Conservation (phyloP, 345 rosid genomes). For the Noccaea caerulescens region DNA sequence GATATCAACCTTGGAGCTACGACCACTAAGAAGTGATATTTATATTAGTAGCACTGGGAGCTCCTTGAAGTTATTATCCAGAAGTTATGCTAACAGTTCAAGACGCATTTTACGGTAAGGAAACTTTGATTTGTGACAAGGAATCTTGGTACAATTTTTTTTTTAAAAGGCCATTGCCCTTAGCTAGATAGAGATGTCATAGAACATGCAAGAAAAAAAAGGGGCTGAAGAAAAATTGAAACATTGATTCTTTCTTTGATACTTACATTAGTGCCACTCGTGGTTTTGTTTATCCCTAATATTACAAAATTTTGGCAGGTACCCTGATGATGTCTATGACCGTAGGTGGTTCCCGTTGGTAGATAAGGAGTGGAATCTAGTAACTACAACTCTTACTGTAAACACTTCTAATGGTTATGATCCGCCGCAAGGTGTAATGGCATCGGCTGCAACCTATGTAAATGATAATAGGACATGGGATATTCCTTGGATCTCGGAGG, state of each 20-base stretch:
- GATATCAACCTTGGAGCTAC: conserved; percentile 28
- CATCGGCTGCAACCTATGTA: conserved; percentile 8
- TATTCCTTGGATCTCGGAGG: background rate
- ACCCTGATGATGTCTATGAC: conserved; percentile 34
- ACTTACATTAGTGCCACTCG: no score
- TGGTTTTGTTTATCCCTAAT: background rate
- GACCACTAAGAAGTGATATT: conserved; percentile 26
- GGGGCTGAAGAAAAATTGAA: background rate
- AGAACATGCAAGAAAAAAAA: no score
- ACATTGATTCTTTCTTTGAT: background rate
- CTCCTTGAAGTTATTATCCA: conserved; percentile 5
- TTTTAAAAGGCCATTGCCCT: background rate
- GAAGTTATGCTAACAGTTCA: background rate
- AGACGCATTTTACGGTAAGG: conserved; percentile 1
- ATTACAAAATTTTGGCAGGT: conserved; percentile 29
- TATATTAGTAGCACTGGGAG: conserved; percentile 15
- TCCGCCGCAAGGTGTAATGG: conserved; percentile 2
- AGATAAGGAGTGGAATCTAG: background rate
- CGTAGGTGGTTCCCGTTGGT: conserved; percentile 16
- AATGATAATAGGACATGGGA: background rate
- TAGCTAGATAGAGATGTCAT: background rate
- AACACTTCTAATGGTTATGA: background rate
- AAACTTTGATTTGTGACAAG: background rate
- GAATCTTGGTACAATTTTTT: background rate
- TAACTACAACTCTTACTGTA: background rate